These are phyloP conservation scores for Puccinia triticina DNA, from an alignment of 1,284 basidiomycete genomes.

Conservation along the genomic window DNA sequence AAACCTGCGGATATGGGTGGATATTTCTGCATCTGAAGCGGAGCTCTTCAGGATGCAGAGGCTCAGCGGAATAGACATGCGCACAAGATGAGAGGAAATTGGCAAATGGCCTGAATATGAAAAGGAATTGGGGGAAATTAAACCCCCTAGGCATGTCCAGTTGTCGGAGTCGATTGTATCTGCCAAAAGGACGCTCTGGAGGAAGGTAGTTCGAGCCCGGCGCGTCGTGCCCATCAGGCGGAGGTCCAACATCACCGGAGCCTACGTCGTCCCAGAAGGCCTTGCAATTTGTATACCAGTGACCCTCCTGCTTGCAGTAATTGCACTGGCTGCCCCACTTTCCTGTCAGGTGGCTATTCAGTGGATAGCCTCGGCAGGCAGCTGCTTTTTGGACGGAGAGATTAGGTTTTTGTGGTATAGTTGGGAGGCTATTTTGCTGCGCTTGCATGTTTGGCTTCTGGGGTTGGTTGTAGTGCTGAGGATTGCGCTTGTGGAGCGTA, in stretches of 20 bases:
- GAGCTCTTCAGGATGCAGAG: too few relatives aligned
- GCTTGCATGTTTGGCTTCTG: too few relatives aligned
- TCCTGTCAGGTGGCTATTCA: background rate
- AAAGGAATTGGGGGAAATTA: too few relatives aligned
- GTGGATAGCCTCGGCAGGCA: background rate
- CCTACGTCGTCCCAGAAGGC: too few relatives aligned
- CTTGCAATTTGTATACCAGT: conserved; percentile 26
- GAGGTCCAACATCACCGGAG: background rate
- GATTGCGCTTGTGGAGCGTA: background rate
- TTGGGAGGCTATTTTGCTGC: too few relatives aligned
- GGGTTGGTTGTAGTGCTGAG: too few relatives aligned
- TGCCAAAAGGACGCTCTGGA: background rate
- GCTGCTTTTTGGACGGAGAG: background rate
- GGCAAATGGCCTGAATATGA: too few relatives aligned
- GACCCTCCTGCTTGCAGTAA: background rate
- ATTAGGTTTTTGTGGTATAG: background rate
- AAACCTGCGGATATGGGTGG: too few relatives aligned
- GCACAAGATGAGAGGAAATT: too few relatives aligned
- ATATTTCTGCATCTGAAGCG: too few relatives aligned
- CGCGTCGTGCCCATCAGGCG: background rate
- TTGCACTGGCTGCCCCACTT: background rate
- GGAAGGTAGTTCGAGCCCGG: background rate
- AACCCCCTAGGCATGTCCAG: too few relatives aligned
- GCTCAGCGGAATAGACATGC: too few relatives aligned
- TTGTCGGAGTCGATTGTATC: background rate